Evolutionary conservation across 2,329 filamentous ascomycete genomes (phyloP).

Genomic region (Xylaria multiplex): DNA sequence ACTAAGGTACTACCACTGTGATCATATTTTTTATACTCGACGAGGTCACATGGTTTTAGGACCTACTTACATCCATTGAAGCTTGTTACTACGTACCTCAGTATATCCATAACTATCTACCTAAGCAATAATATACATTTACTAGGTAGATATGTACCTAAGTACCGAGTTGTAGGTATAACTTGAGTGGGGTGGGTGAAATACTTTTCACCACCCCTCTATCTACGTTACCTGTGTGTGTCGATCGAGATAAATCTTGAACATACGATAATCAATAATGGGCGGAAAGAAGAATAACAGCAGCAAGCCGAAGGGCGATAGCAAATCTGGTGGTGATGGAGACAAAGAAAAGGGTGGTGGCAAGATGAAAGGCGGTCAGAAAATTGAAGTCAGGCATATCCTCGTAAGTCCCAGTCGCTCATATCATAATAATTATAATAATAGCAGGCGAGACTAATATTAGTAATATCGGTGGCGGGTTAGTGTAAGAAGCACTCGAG

Average conservation of each 20-base stretch:
- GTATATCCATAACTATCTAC: neutral
- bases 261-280: conserved; percentile 32
- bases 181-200: conserved; percentile 21
- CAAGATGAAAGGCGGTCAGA: conserved; percentile 39
- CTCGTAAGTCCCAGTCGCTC: conserved; percentile 32
- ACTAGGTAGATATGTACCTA: neutral
- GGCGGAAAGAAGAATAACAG: conserved; percentile 44
- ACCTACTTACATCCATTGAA: too few species aligned
- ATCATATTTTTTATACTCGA: too few species aligned
- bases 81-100: too few species aligned
- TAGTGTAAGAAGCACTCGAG: conserved; percentile 80
- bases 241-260: neutral
- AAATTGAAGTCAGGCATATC: conserved; percentile 38
- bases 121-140: conserved; percentile 11
- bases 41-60: too few species aligned
- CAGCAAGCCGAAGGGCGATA: conserved; percentile 38
- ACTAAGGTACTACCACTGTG: too few species aligned
- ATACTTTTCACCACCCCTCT: neutral
- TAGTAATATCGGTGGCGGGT: conserved; percentile 3
- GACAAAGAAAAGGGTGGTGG: conserved; percentile 38
- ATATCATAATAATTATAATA: neutral
- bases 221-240: neutral
- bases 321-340: conserved; percentile 35
- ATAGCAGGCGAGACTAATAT: neutral
- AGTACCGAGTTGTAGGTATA: too few species aligned